Evolutionary conservation across 2,329 filamentous ascomycete species (phyloP), one percentile per base, ranked within the genome.

Genomic region (Arthrobotrys pseudoclavata): DNA sequence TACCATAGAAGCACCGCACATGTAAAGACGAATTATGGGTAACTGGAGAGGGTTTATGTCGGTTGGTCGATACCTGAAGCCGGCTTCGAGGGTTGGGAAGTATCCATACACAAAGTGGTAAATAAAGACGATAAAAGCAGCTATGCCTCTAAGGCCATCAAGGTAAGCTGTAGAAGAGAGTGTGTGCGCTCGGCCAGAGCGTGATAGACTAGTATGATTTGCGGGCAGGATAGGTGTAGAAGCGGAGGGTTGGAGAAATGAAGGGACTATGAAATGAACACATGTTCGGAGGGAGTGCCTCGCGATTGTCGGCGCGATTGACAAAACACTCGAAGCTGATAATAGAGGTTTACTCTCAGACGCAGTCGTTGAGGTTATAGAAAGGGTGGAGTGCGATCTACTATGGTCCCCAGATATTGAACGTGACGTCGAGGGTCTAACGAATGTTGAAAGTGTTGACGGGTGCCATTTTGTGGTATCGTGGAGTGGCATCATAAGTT

Each of bases 1-100:
- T 0, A 89, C 88, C 42, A 85, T 84, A 1, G 84, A 82, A 3
- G 81, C 80, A 0, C 83, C 84, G 0, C 82, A 82, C 45, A 84
- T 81, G 24, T 83, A 60, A 2, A 85, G 77, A 0, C 84, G 84
- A 48, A 85, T 63, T 2, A 85, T 81, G 0, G 84, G 84, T 15
- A 85, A 80, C 75, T 84, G 84, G 52, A 83, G 80, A 15, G 82
- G 45, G 42, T 79, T 79, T 52, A 79, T 76, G 13, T 64, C 42
- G 52, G 75, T 70, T 31, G 74, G 57, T 40, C 62, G 45, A 20
- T 76, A 61, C 13, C 57, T 18, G 7, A 81, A 82, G 18, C 81
- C 76, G 22, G 79, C 78, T 80, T 81, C 81, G 53, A 81, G 81
- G 9, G 79, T 81, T 34, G 69, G 79, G 47, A 80, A 81, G 9